Conservation (phyloP, 2,329 filamentous ascomycete species). For the Fusarium continuum region DNA sequence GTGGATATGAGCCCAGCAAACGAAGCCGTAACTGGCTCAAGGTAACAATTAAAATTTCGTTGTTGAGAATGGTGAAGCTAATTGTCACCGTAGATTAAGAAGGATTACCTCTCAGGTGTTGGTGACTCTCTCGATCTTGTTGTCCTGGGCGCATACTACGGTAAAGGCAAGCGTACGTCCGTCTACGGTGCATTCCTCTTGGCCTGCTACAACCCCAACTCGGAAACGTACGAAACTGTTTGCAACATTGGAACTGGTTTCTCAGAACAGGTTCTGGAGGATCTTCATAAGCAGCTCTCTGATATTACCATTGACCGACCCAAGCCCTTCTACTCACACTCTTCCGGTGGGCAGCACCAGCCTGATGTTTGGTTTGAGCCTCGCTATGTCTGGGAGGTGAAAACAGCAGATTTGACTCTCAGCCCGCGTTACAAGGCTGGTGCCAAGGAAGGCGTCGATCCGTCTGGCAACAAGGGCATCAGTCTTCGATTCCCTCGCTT, state of each 20-base stretch:
- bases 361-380: constrained; percentile 99
- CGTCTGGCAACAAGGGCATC: constrained; percentile 78
- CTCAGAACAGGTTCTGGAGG: constrained; percentile 91
- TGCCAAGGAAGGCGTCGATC: constrained; percentile 79
- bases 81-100: constrained; percentile 75
- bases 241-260: constrained; percentile 99
- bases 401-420: constrained; percentile 93
- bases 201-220: constrained; percentile 85
- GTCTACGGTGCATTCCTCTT: constrained; percentile 96
- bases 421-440: constrained; percentile 95
- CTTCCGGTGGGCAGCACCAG: constrained; percentile 85
- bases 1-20: constrained; percentile 94
- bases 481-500: constrained; percentile 92
- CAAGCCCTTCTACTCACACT: constrained; percentile 95
- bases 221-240: constrained; percentile 89
- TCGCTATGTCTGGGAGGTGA: constrained; percentile 94
- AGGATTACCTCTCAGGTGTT: constrained; percentile 93
- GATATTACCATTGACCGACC: constrained; percentile 84
- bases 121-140: constrained; percentile 97
- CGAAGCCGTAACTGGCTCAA: constrained; percentile 99
- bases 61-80: constrained; percentile 65
- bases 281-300: constrained; percentile 79
- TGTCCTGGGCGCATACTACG: constrained; percentile 92
- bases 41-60: constrained; percentile 55
- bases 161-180: constrained; percentile 93